These are phyloP conservation scores for Cutaneotrichosporon sp. DNA, from an alignment of 1,284 basidiomycete species.

Conservation along the genomic window DNA sequence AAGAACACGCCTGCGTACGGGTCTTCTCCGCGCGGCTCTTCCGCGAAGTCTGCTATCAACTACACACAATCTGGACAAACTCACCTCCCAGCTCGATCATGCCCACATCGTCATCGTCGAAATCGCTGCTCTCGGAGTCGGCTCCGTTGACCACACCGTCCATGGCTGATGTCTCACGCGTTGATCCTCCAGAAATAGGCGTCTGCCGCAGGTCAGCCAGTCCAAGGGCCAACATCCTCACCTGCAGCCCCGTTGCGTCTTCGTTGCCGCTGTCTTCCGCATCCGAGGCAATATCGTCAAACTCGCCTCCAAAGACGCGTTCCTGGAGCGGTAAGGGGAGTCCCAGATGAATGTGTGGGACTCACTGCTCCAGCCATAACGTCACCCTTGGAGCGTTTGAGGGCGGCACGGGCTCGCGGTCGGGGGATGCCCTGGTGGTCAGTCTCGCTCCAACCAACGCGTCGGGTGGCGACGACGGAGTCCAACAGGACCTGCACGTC, in stretches of 20 bases:
- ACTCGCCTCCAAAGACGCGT: slow-evolving; percentile 64
- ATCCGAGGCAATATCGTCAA: slow-evolving; percentile 61
- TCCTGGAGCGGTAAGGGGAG: slow-evolving; percentile 30
- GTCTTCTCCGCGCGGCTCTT: slow-evolving; percentile 57
- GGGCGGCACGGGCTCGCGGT: slow-evolving; percentile 72
- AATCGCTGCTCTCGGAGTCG: slow-evolving; percentile 42
- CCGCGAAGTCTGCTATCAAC: slow-evolving; percentile 28
- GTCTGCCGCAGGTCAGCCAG: background rate
- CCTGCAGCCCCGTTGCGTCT: slow-evolving; percentile 14
- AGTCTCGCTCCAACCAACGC: background rate
- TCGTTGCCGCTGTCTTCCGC: slow-evolving; percentile 53
- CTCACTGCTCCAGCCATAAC: slow-evolving; percentile 84
- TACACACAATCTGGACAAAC: slow-evolving; percentile 37
- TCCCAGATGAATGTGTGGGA: slow-evolving; percentile 38
- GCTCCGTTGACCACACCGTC: background rate
- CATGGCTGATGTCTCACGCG: background rate
- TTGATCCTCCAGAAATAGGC: background rate
- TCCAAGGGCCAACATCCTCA: background rate
- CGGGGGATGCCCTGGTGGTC: slow-evolving; percentile 66
- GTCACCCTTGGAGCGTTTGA: slow-evolving; percentile 69
- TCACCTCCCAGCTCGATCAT: slow-evolving; percentile 34
- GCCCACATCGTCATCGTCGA: slow-evolving; percentile 28
- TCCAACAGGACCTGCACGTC: background rate
- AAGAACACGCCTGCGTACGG: slow-evolving; percentile 89
- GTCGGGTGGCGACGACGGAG: background rate